phyloP scores from a whole-genome alignment of 371 early-diverging fungal species.

The Blakeslea trispora region DNA sequence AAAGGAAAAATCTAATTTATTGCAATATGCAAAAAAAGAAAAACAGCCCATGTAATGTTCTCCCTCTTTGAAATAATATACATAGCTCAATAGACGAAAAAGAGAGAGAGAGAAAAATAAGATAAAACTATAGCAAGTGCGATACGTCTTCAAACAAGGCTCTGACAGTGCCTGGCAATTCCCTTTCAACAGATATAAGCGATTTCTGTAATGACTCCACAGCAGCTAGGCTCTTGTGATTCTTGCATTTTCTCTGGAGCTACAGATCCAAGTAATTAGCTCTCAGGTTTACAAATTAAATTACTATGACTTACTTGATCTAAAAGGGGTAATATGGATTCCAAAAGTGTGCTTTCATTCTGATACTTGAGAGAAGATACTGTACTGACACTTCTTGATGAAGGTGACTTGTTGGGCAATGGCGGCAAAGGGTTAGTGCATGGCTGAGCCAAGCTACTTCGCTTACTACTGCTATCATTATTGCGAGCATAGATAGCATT shows the following conservation, averaged over 20 bases:
- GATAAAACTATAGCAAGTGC: constrained; percentile 22
- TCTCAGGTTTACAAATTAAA: neutral
- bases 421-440: constrained; percentile 25
- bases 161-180: constrained; percentile 62
- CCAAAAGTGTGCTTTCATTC: constrained; percentile 27
- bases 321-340: constrained; percentile 36
- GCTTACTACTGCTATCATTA: constrained; percentile 9
- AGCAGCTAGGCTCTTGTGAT: constrained; percentile 55
- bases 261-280: constrained; percentile 15
- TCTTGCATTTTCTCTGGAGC: constrained; percentile 48
- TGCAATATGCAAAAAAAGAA: too few relatives aligned
- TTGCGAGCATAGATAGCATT: neutral
- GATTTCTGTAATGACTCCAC: constrained; percentile 58
- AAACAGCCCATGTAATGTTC: too few relatives aligned
- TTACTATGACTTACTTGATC: constrained; percentile 30
- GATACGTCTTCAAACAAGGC: constrained; percentile 55
- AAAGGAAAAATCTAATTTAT: too few relatives aligned
- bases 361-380: constrained; percentile 12
- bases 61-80: too few relatives aligned
- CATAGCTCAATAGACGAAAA: too few relatives aligned
- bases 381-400: constrained; percentile 39
- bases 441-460: constrained; percentile 21
- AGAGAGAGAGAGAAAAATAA: too few relatives aligned
- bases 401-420: constrained; percentile 30
- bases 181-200: constrained; percentile 64